Evolutionary conservation across 2,329 filamentous ascomycete genomes (phyloP), one percentile per base, ranked within the genome.

Genomic region (Monosporascus ibericus): DNA sequence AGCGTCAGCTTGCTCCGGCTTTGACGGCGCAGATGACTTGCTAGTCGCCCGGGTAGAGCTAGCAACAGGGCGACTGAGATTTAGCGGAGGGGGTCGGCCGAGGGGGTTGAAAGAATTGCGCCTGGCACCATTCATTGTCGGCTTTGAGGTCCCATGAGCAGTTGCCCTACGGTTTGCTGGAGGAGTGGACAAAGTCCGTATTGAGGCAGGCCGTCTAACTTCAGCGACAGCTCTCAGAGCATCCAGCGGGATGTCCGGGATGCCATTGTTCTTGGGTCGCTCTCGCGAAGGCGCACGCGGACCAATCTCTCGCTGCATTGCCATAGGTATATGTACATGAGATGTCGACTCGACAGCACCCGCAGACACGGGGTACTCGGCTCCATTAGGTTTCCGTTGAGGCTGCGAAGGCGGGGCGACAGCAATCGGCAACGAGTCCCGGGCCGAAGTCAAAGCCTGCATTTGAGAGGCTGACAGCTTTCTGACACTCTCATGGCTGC

Each of bases 391-490:
- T 60, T 64, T 59, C 54, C 53, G 60, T 44, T 52, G 60, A 11
- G 48, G 5, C 24, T 17, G 42, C 7, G 42, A n/a, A n/a, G 42
- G 62, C 24, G 66, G 63, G 3, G 76, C 66, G 15, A 75, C 65
- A 1, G 78, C 77, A 1, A 85, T 66, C 14, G 82, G 82, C 2
- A 86, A 68, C 1, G 81, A 84, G 27, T 82, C 79, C 6, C 80
- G 80, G 1, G 78, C 74, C 27, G 74, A 76, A 15, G 79, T 76
- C 53, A 86, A 67, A 54, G 81, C 77, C 50, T 81, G 76, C 63
- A 85, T 82, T 60, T 83, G 79, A 38, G 73, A 77, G 7, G 78
- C 78, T 0, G 81, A 82, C 25, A 85, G 70, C 38, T 79, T 76
- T 51, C 78, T 74, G 47, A 82, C 68, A 47, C 70, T 74, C 54